Evolutionary conservation across 176 grass and related monocot species (phyloP), one percentile per base, ranked within the genome.

Genomic region (Oryza punctata): DNA sequence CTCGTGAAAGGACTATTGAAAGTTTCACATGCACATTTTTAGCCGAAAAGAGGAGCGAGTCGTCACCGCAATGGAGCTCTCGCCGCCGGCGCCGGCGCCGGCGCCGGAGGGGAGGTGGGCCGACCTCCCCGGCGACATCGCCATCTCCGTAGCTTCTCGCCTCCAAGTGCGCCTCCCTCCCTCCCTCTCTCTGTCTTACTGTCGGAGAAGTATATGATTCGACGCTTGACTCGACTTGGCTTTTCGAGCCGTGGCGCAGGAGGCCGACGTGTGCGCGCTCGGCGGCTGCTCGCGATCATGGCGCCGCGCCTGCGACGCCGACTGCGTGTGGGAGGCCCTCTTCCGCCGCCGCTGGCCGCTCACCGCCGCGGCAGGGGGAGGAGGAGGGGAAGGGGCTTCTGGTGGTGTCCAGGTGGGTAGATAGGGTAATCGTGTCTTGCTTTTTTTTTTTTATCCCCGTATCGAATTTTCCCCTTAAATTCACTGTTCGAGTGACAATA

Each of bases 281-380:
- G 87, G 86, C 33, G 29, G 84, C 7, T 94, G 92, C 78, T 91
- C 92, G 3, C 72, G 87, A 32, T 82, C 87, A 68, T 94, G 89
- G 89, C 76, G 72, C 41, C 35, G 72, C 16, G 71, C 89, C 80
- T 94, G 89, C 87, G 86, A 88, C 80, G 78, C 84, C 1, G 81
- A 91, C 75, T 87, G 84, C 68, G 52, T 94, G 33, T 94, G 92
- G 92, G 87, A 83, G 64, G 83, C 67, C 72, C 92, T 94, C 71
- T 94, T 91, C 72, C 74, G 87, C 3, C 74, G 87, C 86, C 86
- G 92, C 47, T 91, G 92, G 92, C 89, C 86, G 60, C 25, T 63
- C 12, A 23, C 71, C 2, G 30, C 30, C 16, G 44, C 61, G 67
- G 68, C 50, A 30, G 71, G 64, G 7, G 75, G 25, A 27, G 47